A percentile compares a stretch with the other conserved stretches of the same genome.
Conservation (phyloP, 1,139 yeast species). For the Hemisphaericaspora lyxosophila region DNA sequence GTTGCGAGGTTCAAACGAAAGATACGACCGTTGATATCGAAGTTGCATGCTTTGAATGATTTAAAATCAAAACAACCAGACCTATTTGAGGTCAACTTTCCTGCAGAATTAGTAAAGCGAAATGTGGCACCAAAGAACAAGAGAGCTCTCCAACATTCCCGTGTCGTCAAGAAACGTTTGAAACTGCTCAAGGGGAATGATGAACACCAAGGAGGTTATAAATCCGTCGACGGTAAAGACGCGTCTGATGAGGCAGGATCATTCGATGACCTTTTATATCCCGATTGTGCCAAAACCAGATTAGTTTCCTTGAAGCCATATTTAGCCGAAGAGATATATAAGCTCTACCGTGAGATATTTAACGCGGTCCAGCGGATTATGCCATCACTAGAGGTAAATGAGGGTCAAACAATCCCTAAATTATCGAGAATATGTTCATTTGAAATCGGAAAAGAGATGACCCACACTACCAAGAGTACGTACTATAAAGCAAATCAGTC, state of each 20-base stretch:
- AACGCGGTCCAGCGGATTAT: background rate
- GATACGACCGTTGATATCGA: constrained; percentile 38
- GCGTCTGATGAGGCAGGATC: constrained; percentile 4
- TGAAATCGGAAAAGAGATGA: constrained; percentile 35
- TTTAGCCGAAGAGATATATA: constrained; percentile 6
- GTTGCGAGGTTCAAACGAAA: constrained; percentile 31
- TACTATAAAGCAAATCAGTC: constrained; percentile 34
- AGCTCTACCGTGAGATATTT: constrained; percentile 5
- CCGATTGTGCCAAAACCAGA: constrained; percentile 3
- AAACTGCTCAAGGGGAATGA: background rate
- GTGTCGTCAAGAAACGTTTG: background rate
- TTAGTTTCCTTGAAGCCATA: constrained; percentile 3
- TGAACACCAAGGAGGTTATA: background rate
- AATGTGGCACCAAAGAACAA: background rate
- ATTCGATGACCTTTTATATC: constrained; percentile 3
- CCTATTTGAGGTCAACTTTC: constrained; percentile 16
- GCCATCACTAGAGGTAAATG: background rate
- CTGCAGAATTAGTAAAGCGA: background rate
- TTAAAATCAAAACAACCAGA: constrained; percentile 25
- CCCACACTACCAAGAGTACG: constrained; percentile 34
- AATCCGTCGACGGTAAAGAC: constrained; percentile 3
- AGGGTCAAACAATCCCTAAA: background rate
- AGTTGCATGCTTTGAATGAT: constrained; percentile 35
- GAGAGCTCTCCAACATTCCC: background rate
- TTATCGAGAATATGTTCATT: constrained; percentile 23